A percentile compares a stretch with the other conserved stretches of the same genome.
These are phyloP conservation scores for Erysimum cheiranthoides DNA, from an alignment of 345 rosid genomes.

Conservation along the genomic window DNA sequence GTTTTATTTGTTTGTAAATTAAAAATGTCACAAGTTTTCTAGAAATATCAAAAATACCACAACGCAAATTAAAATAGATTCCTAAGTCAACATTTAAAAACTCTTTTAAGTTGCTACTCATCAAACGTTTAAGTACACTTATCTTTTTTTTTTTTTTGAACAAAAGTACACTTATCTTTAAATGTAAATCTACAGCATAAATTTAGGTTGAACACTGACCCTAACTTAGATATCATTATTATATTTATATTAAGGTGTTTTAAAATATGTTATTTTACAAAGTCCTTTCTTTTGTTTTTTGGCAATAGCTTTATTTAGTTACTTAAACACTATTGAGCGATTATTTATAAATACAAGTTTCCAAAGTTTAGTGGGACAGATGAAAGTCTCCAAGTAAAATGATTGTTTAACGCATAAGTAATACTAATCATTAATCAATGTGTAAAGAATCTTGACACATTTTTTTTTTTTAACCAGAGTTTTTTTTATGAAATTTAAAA, in stretches of 20 bases:
- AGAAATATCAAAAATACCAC: no score
- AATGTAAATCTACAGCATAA: neutral
- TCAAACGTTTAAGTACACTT: no score
- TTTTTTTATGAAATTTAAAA: neutral
- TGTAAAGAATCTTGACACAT: conserved; percentile 33
- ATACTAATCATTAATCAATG: conserved; percentile 26
- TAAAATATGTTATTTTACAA: neutral
- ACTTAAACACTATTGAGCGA: neutral
- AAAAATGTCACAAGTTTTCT: no score
- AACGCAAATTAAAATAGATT: no score
- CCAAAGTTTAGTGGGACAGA: neutral
- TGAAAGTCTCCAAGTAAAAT: conserved; percentile 16
- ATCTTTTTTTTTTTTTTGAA: no score
- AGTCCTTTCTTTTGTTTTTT: neutral
- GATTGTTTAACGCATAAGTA: conserved; percentile 18
- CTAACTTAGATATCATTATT: neutral
- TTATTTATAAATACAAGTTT: conserved; percentile 2
- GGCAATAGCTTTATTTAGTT: neutral
- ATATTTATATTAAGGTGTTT: neutral
- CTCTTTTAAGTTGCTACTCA: no score
- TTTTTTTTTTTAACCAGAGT: neutral
- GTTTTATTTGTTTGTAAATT: no score
- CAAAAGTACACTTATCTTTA: no score
- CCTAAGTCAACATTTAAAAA: no score
- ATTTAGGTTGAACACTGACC: neutral